phyloP scores from a whole-genome alignment of 176 grass and related monocot species.

The Metroxylon sagu region DNA sequence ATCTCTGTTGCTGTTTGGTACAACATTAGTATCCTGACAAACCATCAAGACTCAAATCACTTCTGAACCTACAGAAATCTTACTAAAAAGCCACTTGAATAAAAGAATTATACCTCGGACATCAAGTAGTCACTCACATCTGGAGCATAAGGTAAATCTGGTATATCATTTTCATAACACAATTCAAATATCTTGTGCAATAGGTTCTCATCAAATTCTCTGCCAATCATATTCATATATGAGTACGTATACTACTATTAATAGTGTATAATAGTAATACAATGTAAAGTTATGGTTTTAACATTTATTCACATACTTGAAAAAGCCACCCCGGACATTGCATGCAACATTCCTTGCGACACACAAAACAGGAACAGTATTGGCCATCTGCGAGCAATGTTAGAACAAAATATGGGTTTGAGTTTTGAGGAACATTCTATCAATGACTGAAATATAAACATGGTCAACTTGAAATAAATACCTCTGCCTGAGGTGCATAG shows the following conservation, averaged over 20 bases:
- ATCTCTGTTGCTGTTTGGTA: conserved; percentile 46
- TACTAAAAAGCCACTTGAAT: too few species aligned
- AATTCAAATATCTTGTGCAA: conserved; percentile 73
- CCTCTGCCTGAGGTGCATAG: conserved; percentile 93
- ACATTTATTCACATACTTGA: conserved; percentile 48
- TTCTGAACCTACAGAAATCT: conserved; percentile 4
- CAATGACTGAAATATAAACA: too few species aligned
- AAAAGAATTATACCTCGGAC: conserved; percentile 44
- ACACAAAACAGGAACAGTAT: conserved; percentile 83
- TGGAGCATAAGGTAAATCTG: conserved; percentile 85
- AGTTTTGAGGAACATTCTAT: too few species aligned
- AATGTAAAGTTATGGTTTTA: too few species aligned
- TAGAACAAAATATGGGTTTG: conserved; percentile 2
- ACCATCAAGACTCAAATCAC: too few species aligned
- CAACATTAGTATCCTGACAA: conserved; percentile 46
- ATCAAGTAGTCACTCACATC: conserved; percentile 86
- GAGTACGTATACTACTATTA: too few species aligned
- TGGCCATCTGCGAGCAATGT: conserved; percentile 53
- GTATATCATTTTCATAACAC: conserved; percentile 71
- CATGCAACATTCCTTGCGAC: conserved; percentile 98
- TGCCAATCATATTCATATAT: conserved; percentile 9
- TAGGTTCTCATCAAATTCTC: conserved; percentile 92
- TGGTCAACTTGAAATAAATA: conserved; percentile 13
- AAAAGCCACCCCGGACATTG: conserved; percentile 94
- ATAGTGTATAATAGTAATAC: too few species aligned